Evolutionary conservation across 352 stramenopile genomes (phyloP), one percentile per base, ranked within the genome.

Genomic region (Globisporangium nunn): DNA sequence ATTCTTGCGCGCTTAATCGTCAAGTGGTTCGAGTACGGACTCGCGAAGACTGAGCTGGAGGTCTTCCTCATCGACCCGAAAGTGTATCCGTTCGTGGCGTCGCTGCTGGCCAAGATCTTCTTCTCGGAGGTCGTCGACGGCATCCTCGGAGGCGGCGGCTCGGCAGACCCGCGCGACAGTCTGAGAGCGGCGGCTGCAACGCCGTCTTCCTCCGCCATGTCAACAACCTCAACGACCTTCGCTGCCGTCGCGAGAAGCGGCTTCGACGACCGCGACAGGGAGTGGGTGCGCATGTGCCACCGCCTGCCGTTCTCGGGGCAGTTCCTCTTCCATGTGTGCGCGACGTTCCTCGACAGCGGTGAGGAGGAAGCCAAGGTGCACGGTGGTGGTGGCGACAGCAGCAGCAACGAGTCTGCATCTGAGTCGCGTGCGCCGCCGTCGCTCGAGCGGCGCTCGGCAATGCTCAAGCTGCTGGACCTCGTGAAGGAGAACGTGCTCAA

Each of bases 21-120:
- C 18, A 92, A 93, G 56, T 95, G 85, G 85, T 89, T 90, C 48
- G 81, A 92, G 18, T 92, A 86, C 49, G 75, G 71, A 14, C 58
- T 93, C 11, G 52, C 76, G 5, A 70, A 66, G 23, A 68, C 68
- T 2, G 75, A 81, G 18, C 64, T 95, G 8, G 85, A 95, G 52
- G 67, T 74, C 0, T 81, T 81, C 47, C 61, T 95, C 6, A 75
- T 81, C 30, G 76, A 90, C 29, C 54, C 68, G 2, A 67, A 71
- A 4, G 78, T 91, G 30, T 91, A 88, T 41, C 45, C 56, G 23
- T 68, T 83, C 40, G 76, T 93, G 5, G 72, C 81, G 7, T 64
- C 73, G 1, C 70, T 91, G 11, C 51, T 93, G 23, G 73, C 75
- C 1, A 72, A 76, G 41, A 91, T 93, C 39, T 90, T 95, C 47